Conservation (phyloP, 331 rosid species). For the Prunus yedoensis region DNA sequence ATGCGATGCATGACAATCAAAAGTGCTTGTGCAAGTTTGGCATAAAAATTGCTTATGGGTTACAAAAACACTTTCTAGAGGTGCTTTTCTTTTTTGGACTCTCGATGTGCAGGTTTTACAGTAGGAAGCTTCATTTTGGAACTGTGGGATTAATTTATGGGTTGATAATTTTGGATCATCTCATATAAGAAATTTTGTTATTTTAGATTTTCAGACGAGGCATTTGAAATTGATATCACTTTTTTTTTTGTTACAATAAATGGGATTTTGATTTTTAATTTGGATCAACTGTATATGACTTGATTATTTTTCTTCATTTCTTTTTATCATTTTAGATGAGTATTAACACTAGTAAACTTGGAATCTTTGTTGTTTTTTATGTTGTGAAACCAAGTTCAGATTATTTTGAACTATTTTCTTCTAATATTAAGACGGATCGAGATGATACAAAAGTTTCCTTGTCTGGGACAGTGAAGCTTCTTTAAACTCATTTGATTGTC, state of each 20-base stretch:
- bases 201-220: constrained; percentile 39
- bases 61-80: too few relatives aligned
- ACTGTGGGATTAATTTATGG: constrained; percentile 35
- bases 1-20: too few relatives aligned
- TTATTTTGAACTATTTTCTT: background rate
- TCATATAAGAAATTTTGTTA: constrained; percentile 51
- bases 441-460: too few relatives aligned
- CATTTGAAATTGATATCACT: constrained; percentile 28
- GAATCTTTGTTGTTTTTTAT: background rate
- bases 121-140: constrained; percentile 13
- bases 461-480: too few relatives aligned
- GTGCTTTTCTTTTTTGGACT: background rate
- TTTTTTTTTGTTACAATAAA: constrained; percentile 30
- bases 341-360: constrained; percentile 1
- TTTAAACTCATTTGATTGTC: too few relatives aligned
- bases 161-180: constrained; percentile 48
- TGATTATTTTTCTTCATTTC: constrained; percentile 7
- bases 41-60: too few relatives aligned
- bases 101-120: constrained; percentile 39
- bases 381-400: background rate
- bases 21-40: too few relatives aligned
- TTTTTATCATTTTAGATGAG: constrained; percentile 6
- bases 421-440: too few relatives aligned
- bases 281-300: constrained; percentile 53
- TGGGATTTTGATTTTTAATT: constrained; percentile 42